Conservation (phyloP, 2,329 filamentous ascomycete genomes). For the Verruconis gallopava region DNA sequence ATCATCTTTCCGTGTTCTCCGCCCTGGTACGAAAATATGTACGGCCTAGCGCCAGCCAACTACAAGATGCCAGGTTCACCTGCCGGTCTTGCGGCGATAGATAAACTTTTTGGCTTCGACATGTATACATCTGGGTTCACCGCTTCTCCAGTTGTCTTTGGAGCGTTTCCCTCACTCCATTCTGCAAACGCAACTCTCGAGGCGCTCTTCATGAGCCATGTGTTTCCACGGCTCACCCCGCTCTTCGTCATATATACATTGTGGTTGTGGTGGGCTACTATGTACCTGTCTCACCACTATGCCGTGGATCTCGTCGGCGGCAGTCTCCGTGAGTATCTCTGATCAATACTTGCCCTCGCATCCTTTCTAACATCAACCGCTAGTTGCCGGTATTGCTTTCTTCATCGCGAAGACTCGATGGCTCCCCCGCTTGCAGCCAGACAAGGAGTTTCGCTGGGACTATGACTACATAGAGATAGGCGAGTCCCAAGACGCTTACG, state of each 20-base stretch:
- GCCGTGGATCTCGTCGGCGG: conserved; percentile 85
- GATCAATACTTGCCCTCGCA: neutral
- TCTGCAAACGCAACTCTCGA: conserved; percentile 80
- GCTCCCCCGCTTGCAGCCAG: conserved; percentile 66
- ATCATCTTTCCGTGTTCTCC: conserved; percentile 86
- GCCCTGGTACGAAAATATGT: conserved; percentile 92
- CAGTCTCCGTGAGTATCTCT: conserved; percentile 41
- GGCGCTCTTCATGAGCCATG: conserved; percentile 83
- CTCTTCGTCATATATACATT: conserved; percentile 72
- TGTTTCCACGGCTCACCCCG: conserved; percentile 71
- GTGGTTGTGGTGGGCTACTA: conserved; percentile 98
- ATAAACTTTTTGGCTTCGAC: conserved; percentile 80
- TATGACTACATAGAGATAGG: conserved; percentile 89
- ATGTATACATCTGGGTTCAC: conserved; percentile 89
- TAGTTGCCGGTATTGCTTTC: conserved; percentile 58
- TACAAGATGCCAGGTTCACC: conserved; percentile 86
- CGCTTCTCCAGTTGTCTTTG: conserved; percentile 81
- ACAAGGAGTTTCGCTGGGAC: conserved; percentile 84
- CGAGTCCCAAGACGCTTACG: conserved; percentile 42
- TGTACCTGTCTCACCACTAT: conserved; percentile 97
- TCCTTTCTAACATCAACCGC: conserved; percentile 9
- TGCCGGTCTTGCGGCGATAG: conserved; percentile 77
- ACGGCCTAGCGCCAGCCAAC: conserved; percentile 80
- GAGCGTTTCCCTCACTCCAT: conserved; percentile 88
- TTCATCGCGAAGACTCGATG: conserved; percentile 71